phyloP scores from a whole-genome alignment of 345 rosid genomes.

The Eucalyptus lansdowneana region DNA sequence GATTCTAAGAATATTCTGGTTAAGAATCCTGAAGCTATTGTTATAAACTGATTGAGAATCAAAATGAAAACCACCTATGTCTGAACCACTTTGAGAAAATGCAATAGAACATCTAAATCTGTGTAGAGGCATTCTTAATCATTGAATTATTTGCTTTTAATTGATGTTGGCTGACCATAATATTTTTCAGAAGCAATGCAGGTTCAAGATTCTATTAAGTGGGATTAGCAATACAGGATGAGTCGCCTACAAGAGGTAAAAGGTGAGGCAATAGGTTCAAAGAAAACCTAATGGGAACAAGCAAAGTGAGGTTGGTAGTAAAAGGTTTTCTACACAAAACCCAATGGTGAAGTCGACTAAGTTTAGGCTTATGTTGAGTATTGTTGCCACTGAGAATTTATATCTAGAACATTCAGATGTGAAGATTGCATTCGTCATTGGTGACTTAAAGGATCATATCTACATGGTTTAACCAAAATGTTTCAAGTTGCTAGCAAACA shows the following conservation, averaged over 20 bases:
- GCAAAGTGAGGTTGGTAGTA: neutral
- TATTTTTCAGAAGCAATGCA: neutral
- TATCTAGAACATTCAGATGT: neutral
- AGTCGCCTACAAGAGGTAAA: too few species aligned
- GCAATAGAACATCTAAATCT: too few species aligned
- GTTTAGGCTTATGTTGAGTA: neutral
- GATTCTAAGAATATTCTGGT: neutral
- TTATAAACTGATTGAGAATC: too few species aligned
- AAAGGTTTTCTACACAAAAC: too few species aligned
- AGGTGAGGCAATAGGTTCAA: too few species aligned
- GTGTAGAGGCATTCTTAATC: too few species aligned
- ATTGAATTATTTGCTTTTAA: neutral
- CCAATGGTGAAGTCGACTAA: neutral
- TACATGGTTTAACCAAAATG: neutral
- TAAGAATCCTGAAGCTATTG: too few species aligned
- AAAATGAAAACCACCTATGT: too few species aligned
- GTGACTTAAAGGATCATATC: neutral
- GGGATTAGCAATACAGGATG: too few species aligned
- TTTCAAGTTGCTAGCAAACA: neutral
- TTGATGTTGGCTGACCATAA: neutral
- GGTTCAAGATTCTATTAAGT: neutral
- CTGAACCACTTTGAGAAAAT: too few species aligned
- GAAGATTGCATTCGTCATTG: neutral
- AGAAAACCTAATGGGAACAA: too few species aligned
- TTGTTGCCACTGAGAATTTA: neutral